Evolutionary conservation across 148 eudicot genomes (phyloP).

Genomic region (Polygonum aviculare): DNA sequence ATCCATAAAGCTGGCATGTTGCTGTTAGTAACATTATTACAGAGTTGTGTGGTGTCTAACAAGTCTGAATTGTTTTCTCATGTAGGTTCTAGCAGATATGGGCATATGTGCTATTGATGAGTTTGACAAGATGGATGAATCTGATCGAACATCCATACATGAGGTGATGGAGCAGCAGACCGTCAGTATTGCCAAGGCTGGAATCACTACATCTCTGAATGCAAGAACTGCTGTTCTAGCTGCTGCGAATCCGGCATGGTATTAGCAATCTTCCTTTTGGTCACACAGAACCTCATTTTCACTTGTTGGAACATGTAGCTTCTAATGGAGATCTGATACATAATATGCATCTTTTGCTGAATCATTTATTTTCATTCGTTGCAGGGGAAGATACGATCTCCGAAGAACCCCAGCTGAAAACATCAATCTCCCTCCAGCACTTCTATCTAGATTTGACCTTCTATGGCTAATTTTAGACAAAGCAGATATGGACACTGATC

Average conservation of each 20-base stretch:
- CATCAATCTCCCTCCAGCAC: conserved; percentile 98
- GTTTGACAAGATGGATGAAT: conserved; percentile 99
- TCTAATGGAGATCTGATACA: neutral
- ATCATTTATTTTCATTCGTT: conserved; percentile 8
- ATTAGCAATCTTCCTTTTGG: conserved; percentile 11
- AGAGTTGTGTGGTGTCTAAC: neutral
- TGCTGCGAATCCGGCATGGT: conserved; percentile 99
- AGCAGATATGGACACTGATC: conserved; percentile 98
- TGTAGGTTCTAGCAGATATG: conserved; percentile 97
- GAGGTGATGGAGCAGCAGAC: conserved; percentile 99
- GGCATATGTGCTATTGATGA: conserved; percentile 99
- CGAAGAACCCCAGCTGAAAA: conserved; percentile 99
- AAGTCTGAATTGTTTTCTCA: conserved; percentile 9
- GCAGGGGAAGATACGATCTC: conserved; percentile 98
- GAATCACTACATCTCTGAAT: conserved; percentile 93
- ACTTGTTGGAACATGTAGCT: neutral
- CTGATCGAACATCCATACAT: conserved; percentile 95
- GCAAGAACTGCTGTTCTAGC: conserved; percentile 99
- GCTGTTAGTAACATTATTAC: neutral
- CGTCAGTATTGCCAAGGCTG: conserved; percentile 99
- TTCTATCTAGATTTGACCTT: conserved; percentile 96
- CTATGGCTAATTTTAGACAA: conserved; percentile 91
- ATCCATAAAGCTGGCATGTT: neutral
- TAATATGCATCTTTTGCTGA: neutral
- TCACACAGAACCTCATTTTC: neutral